phyloP scores from a whole-genome alignment of 1,139 yeast species.

The Diutina sp. region DNA sequence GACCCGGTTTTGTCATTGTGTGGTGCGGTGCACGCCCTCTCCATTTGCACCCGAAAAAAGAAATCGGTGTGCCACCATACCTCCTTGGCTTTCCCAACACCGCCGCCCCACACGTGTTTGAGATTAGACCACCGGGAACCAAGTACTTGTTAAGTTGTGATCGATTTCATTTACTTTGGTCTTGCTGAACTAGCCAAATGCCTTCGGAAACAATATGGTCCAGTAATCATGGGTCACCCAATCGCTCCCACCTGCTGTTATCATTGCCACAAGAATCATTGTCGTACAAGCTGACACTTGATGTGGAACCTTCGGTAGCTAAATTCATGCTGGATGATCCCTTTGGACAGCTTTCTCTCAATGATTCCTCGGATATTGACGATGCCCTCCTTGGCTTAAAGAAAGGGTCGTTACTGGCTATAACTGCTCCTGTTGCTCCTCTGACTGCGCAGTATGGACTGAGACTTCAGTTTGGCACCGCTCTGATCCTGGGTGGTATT shows the following conservation, averaged over 20 bases:
- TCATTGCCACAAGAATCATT: constrained; percentile 4
- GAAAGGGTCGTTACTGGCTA: constrained; percentile 36
- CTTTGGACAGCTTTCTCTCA: constrained; percentile 21
- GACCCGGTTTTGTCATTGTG: not conserved
- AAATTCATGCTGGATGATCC: constrained; percentile 13
- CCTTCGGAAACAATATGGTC: constrained; percentile 30
- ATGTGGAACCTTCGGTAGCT: constrained; percentile 36
- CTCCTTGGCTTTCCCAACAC: not conserved
- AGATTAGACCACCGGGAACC: not conserved
- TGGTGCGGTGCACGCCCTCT: not conserved
- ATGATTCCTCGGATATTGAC: constrained; percentile 34
- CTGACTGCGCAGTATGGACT: constrained; percentile 3
- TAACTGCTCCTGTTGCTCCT: constrained; percentile 27
- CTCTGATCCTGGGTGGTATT: constrained; percentile 49
- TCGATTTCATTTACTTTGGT: not conserved
- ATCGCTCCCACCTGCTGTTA: constrained; percentile 11
- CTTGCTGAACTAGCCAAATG: constrained; percentile 6
- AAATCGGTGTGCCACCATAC: not conserved
- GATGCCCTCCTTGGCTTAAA: constrained; percentile 29
- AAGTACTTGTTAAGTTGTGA: not conserved
- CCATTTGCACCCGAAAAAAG: not conserved
- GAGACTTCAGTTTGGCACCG: constrained; percentile 37
- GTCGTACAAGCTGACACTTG: constrained; percentile 21
- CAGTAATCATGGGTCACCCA: constrained; percentile 15
- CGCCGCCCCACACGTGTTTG: not conserved